Conservation (phyloP, 2,329 filamentous ascomycete genomes). For the Hymenoscyphus linearis region DNA sequence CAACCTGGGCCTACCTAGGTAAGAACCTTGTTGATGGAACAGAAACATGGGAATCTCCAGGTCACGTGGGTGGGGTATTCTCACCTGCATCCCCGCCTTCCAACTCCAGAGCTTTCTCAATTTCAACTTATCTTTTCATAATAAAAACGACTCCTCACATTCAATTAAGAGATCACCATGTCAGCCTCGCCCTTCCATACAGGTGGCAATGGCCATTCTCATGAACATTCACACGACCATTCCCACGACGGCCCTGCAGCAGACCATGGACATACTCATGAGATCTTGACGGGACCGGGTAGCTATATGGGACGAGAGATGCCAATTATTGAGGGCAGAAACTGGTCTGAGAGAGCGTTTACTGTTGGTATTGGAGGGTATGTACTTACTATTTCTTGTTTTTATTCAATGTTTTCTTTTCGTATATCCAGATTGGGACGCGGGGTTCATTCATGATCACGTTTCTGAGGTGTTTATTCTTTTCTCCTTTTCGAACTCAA, state of each 20-base stretch:
- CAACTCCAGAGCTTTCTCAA: neutral
- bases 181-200: neutral
- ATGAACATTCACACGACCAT: conserved; percentile 46
- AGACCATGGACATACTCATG: conserved; percentile 91
- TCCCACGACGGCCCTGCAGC: conserved; percentile 45
- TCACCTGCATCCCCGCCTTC: neutral
- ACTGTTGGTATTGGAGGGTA: conserved; percentile 98
- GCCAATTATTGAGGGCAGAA: conserved; percentile 82
- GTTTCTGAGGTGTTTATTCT: neutral
- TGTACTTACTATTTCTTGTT: conserved; percentile 15
- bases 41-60: neutral
- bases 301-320: conserved; percentile 87
- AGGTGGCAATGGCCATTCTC: conserved; percentile 20
- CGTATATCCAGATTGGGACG: conserved; percentile 4
- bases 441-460: conserved; percentile 13
- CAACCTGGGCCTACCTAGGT: no score
- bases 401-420: neutral
- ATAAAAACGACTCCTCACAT: neutral
- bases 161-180: neutral
- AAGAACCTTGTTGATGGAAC: no score
- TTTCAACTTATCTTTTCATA: neutral
- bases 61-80: neutral
- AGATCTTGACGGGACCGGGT: conserved; percentile 89
- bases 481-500: neutral
- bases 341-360: conserved; percentile 86